These are phyloP conservation scores for Trichoderma sp. DNA, from an alignment of 2,329 filamentous ascomycete genomes.

Conservation along the genomic window DNA sequence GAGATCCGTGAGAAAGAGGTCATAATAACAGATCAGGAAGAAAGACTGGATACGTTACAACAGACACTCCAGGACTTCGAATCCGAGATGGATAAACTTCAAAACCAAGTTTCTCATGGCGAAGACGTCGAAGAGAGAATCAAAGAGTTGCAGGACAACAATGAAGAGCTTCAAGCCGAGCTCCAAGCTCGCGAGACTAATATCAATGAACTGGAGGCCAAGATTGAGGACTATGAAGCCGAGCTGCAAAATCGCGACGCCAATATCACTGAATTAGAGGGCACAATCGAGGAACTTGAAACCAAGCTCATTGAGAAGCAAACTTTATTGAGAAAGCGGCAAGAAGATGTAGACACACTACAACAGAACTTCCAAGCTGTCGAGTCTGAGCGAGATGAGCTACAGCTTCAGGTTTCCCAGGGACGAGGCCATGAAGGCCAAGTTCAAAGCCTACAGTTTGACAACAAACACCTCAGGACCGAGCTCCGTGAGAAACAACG, in stretches of 20 bases:
- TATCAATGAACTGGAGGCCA: neutral
- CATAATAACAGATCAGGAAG: slow-evolving; percentile 70
- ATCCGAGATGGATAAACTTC: neutral
- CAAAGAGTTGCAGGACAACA: slow-evolving; percentile 55
- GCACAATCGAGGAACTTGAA: neutral
- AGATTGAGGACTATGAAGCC: neutral
- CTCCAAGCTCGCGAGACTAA: neutral
- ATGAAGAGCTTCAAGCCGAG: neutral
- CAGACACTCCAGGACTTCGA: neutral
- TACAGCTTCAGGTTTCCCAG: neutral
- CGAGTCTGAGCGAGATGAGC: neutral
- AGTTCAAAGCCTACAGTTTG: neutral
- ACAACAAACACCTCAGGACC: neutral
- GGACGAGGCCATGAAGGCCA: neutral
- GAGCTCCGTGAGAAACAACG: neutral
- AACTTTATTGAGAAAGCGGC: slow-evolving; percentile 31
- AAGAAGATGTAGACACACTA: slow-evolving; percentile 48
- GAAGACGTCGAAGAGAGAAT: slow-evolving; percentile 51
- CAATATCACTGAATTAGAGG: neutral
- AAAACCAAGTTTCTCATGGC: neutral
- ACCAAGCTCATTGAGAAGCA: neutral
- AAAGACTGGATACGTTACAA: slow-evolving; percentile 62
- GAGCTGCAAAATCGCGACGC: neutral
- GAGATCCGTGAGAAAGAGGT: slow-evolving; percentile 76
- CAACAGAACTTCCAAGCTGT: neutral